Evolutionary conservation across 148 eudicot species (phyloP).

Genomic region (Chenopodium suecicum): DNA sequence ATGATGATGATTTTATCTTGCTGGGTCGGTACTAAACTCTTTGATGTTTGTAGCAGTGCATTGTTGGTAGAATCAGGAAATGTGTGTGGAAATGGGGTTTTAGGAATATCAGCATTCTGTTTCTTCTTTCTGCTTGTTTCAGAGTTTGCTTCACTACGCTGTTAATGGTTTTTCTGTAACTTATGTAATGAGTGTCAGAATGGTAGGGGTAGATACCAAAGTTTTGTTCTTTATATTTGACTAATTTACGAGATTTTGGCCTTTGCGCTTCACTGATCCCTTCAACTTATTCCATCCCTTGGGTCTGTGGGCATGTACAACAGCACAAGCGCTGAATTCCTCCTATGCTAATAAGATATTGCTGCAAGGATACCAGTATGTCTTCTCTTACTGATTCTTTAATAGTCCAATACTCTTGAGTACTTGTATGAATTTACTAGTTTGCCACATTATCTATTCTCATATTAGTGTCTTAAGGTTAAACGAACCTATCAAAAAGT

Average conservation of each 20-base stretch:
- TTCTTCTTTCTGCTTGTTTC: conserved; percentile 2
- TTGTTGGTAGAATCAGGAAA: neutral
- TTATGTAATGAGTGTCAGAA: conserved; percentile 4
- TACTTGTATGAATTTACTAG: neutral
- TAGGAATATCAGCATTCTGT: neutral
- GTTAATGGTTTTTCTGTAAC: conserved; percentile 3
- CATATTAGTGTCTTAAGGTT: neutral
- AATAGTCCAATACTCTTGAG: too few species aligned
- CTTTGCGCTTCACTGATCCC: neutral
- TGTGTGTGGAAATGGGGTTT: neutral
- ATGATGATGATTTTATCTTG: conserved; percentile 68
- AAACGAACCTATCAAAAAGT: neutral
- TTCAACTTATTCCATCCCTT: neutral
- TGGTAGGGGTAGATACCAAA: neutral
- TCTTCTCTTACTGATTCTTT: neutral
- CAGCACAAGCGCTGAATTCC: neutral
- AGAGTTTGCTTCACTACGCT: conserved; percentile 1
- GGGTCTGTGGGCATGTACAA: neutral
- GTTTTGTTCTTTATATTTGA: neutral
- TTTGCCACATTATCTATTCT: neutral
- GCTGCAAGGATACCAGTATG: conserved; percentile 9
- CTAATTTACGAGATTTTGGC: neutral
- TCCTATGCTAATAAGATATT: conserved; percentile 1
- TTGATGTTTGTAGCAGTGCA: neutral
- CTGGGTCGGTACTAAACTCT: conserved; percentile 58